Evolutionary conservation across 176 grass and related monocot species (phyloP).

Genomic region (Pontederia paniculata): DNA sequence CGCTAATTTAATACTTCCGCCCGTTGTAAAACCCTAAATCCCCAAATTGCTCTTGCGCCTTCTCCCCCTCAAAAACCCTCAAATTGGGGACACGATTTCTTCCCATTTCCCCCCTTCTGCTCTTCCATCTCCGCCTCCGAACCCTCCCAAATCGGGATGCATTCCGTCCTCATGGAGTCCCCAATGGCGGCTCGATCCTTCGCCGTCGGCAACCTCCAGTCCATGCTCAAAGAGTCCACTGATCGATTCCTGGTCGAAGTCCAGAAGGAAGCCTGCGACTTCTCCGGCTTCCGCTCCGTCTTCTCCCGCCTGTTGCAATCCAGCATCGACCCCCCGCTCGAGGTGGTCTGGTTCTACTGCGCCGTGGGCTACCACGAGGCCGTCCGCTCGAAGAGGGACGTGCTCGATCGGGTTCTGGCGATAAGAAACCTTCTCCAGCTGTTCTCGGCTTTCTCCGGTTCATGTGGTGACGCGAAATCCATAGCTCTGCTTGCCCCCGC

Average conservation of each 20-base stretch:
- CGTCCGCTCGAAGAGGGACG: conserved; percentile 22
- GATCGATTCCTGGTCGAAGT: conserved; percentile 68
- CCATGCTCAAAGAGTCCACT: conserved; percentile 71
- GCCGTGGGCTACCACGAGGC: conserved; percentile 74
- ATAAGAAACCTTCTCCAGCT: conserved; percentile 64
- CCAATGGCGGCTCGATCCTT: conserved; percentile 37
- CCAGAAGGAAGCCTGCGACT: conserved; percentile 45
- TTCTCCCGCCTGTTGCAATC: conserved; percentile 65
- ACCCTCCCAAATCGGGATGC: conserved; percentile 18
- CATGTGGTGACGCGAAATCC: conserved; percentile 47
- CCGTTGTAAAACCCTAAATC: too few species aligned
- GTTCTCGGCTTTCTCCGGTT: conserved; percentile 49
- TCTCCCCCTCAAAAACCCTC: too few species aligned
- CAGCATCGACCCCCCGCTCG: conserved; percentile 65
- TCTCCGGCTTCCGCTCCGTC: conserved; percentile 66
- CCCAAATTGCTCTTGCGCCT: too few species aligned
- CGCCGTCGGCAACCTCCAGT: conserved; percentile 53
- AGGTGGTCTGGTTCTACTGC: conserved; percentile 89
- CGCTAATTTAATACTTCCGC: too few species aligned
- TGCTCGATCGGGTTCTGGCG: conserved; percentile 23
- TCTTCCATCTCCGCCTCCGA: too few species aligned
- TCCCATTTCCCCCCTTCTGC: too few species aligned
- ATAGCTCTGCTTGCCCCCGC: conserved; percentile 72
- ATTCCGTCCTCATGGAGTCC: conserved; percentile 51
- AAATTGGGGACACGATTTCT: too few species aligned